Evolutionary conservation across 1,139 yeast genomes (phyloP), one percentile per base, ranked within the genome.

Genomic region (Starmera stellimalicola): DNA sequence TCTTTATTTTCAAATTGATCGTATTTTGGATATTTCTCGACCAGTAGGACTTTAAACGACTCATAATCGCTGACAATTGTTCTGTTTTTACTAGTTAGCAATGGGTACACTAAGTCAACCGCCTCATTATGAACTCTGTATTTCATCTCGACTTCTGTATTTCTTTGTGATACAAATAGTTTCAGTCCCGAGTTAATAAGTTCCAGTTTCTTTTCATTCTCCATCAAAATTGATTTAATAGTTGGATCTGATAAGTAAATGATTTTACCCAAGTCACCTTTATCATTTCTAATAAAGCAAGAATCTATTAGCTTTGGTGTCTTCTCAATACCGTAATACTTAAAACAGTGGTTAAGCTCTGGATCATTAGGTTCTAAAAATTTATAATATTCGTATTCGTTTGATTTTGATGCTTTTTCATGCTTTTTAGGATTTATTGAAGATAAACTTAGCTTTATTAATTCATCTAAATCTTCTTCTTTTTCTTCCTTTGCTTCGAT

Each of bases 101-200:
- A 61, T 58, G 81, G 71, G 50, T 84, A 20, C n/a, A 20, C n/a
- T 20, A 20, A 10, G n/a, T 20, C n/a, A 20, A 20, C 58, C 41
- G 81, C 81, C 60, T 93, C 98, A 52, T 80, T 77, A 61, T 91
- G 97, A 22, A 88, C 81, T 63, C 99, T 77, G 98, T 98, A 93
- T 36, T 70, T 65, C 50, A 79, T 73, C 33, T 63, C 66, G 33
- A 77, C 66, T 41, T 82, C 94, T 45, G 82, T 80, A 6, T 11
- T 27, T 63, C 91, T 78, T 63, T 93, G 98, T 26, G 93, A 71
- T 15, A 87, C 91, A 59, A 93, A 91, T 51, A 91, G 63, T 57
- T 84, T 87, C 45, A 88, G 79, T 48, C 98, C 99, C 6, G 94
- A 83, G 49, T 88, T 95, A 32, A 91, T 77, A 40, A 91, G 70